Percentiles rank a stretch among this genome's conserved stretches.
Evolutionary conservation across 805 yeast species (phyloP).

Genomic region (Schizosaccharomyces japonicus): DNA sequence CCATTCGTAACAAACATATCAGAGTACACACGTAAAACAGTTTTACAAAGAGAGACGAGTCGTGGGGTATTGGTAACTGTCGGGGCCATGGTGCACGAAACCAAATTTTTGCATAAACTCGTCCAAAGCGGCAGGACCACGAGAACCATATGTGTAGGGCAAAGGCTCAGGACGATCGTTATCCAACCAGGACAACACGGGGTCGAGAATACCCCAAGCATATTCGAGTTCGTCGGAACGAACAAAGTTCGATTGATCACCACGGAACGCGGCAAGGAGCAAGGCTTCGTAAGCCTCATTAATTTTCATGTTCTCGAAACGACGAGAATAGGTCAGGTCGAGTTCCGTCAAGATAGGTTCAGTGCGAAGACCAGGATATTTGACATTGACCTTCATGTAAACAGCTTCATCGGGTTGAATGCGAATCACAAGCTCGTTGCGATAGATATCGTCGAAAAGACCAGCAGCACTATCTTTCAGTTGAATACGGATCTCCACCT

Average conservation of each 20-base stretch:
- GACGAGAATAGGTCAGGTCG: conserved; percentile 60
- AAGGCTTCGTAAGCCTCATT: conserved; percentile 96
- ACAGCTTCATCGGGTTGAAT: conserved; percentile 89
- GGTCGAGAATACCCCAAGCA: conserved; percentile 44
- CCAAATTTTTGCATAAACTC: conserved; percentile 1
- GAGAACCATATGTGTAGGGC: conserved; percentile 1
- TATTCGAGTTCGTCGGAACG: conserved; percentile 91
- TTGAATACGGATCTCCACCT: conserved; percentile 87
- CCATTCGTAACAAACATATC: no score
- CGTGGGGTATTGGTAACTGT: background rate
- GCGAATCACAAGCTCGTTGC: conserved; percentile 85
- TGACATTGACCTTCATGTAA: conserved; percentile 75
- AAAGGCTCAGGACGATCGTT: background rate
- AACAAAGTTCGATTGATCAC: conserved; percentile 91
- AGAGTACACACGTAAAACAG: no score
- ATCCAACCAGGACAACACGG: background rate
- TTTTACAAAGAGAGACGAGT: no score
- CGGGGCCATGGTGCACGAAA: background rate
- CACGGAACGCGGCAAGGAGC: conserved; percentile 69
- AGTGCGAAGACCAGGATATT: conserved; percentile 76
- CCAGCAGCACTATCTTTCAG: conserved; percentile 58
- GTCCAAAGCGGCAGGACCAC: background rate
- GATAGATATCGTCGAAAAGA: conserved; percentile 53
- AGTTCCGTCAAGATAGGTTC: conserved; percentile 68
- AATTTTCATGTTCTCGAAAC: conserved; percentile 76